Conservation (phyloP, 2,329 filamentous ascomycete genomes). For the Lecanicillium sp. region DNA sequence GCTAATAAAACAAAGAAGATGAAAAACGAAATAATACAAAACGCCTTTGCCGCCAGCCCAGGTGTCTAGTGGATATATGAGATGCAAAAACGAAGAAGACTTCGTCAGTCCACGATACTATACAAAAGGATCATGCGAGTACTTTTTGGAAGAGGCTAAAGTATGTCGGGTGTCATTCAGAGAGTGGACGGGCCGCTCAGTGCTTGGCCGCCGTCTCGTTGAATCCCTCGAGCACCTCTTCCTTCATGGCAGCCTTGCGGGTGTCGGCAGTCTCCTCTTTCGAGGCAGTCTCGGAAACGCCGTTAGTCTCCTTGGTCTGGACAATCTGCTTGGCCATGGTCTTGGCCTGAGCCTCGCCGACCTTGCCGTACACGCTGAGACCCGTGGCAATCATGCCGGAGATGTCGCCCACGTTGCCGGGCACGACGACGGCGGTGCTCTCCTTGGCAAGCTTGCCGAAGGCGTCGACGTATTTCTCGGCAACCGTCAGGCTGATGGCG, state of each 20-base stretch:
- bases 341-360: constrained; percentile 72
- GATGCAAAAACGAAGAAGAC: not conserved
- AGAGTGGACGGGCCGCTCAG: constrained; percentile 16
- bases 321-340: constrained; percentile 52
- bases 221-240: constrained; percentile 36
- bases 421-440: constrained; percentile 90
- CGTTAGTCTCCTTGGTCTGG: constrained; percentile 24
- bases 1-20: constrained; percentile 6
- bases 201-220: constrained; percentile 29
- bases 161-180: not conserved
- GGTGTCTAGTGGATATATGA: constrained; percentile 7
- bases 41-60: constrained; percentile 7
- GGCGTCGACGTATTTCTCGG: constrained; percentile 96
- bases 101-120: constrained; percentile 10
- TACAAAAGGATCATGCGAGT: constrained; percentile 5
- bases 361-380: constrained; percentile 91
- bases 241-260: constrained; percentile 28
- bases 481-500: constrained; percentile 80
- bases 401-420: constrained; percentile 94
- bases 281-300: constrained; percentile 14
- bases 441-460: constrained; percentile 91
- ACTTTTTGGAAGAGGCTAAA: not conserved
- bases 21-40: constrained; percentile 10
- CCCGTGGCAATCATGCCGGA: constrained; percentile 95
- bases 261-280: constrained; percentile 15